Base-by-base conservation (phyloP, 148 eudicot genomes). In the Amaranthus hypochondriacus region DNA sequence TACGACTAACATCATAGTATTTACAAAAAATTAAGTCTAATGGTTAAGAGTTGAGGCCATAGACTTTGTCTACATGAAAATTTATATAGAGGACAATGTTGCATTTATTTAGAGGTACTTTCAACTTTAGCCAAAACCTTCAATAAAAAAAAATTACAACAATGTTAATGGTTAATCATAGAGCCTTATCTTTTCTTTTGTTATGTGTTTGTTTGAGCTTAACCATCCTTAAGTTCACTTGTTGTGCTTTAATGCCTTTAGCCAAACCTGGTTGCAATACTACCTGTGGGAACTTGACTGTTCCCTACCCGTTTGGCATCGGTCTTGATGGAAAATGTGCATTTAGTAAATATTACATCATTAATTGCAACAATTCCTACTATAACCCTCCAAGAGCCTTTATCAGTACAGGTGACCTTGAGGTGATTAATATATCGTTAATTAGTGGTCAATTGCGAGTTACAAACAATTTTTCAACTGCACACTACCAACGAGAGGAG, bases 371-470 rank as follows among this genome's bases (percentile, higher is more conserved):
- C 66, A 46, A 28, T 28, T 28, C 47, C 56, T 48, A 65, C 7
- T 59, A n/a, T 59, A 55, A 72, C 11, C 66, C 74, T 6, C 74
- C 74, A 2, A 59, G 7, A 7, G 56, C 56, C 3, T 53, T 72
- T 14, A 8, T 59, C 39, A 28, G 39, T 28, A 28, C 39, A 2
- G 47, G 47, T 42, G 13, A 13, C 12, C 1, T 4, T 0, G 73
- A 74, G 62, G 53, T 75, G 47, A 15, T 75, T 12, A 71, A 73
- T 0, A 78, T 85, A 46, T 75, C 84, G 3, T 28, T 28, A 28
- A 77, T 78, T 48, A 15, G 46, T 39, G 65, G 65, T 67, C 80
- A 79, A 28, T 2, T 83, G 51, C 80, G 83, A 1, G 53, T 83
- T 14, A 55, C 53, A 43, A 85, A 66, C 63, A 43, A 3, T 7